Evolutionary conservation across 257 asterid species (phyloP).

Genomic region (Solanum phureja): DNA sequence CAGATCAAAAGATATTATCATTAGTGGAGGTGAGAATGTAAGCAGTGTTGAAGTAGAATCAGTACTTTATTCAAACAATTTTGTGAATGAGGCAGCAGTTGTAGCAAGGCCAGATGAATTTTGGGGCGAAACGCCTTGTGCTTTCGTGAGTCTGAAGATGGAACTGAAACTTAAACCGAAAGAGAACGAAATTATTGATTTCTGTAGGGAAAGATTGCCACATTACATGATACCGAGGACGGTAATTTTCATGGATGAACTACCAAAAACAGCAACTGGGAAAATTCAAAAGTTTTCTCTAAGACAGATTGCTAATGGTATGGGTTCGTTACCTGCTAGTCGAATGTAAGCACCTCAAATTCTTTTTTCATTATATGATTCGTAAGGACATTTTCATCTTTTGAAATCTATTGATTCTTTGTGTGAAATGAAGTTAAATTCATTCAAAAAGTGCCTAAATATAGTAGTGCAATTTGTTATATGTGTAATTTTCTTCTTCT

Average conservation of each 20-base stretch:
- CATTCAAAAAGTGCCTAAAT: not conserved
- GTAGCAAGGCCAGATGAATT: constrained; percentile 67
- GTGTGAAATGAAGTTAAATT: not conserved
- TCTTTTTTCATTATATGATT: not conserved
- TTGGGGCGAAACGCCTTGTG: constrained; percentile 92
- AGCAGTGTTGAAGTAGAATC: constrained; percentile 84
- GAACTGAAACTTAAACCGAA: constrained; percentile 13
- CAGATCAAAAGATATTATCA: constrained; percentile 58
- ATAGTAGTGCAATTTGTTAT: not conserved
- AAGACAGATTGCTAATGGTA: constrained; percentile 32
- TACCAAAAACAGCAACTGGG: constrained; percentile 65
- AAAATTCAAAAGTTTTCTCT: constrained; percentile 51
- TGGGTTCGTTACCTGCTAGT: constrained; percentile 26
- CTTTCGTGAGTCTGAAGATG: constrained; percentile 46
- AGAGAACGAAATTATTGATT: constrained; percentile 39
- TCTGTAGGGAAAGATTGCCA: constrained; percentile 49
- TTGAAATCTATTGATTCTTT: not conserved
- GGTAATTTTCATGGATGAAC: constrained; percentile 54
- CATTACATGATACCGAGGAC: constrained; percentile 72
- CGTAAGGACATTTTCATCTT: not conserved
- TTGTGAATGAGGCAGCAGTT: constrained; percentile 73
- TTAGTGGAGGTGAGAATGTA: constrained; percentile 68
- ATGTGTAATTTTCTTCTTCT: not conserved
- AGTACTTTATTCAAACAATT: constrained; percentile 46
- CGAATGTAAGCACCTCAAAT: constrained; percentile 16